Evolutionary conservation across 352 stramenopile species (phyloP).

Genomic region (Phytopythium montanum): DNA sequence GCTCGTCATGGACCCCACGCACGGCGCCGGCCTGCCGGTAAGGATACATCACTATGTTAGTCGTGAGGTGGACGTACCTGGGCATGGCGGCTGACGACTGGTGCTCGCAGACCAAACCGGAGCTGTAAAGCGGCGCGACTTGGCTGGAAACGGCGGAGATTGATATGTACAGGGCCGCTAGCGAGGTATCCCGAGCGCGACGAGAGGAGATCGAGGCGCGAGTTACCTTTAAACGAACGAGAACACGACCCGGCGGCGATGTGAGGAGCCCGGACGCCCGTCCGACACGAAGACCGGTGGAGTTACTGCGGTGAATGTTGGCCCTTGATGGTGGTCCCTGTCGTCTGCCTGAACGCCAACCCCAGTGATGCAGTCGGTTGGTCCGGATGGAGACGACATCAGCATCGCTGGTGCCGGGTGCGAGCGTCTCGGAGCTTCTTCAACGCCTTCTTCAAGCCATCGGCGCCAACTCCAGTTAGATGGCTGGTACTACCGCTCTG

Average conservation of each 20-base stretch:
- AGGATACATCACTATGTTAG: not conserved
- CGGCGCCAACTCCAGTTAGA: not conserved
- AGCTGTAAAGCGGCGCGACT: slow-evolving; percentile 15
- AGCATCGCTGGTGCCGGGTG: not conserved
- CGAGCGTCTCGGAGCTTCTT: not conserved
- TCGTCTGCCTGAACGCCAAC: not conserved
- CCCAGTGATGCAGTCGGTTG: not conserved
- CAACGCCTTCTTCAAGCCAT: not conserved
- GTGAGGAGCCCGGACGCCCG: slow-evolving; percentile 4
- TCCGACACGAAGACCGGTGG: not conserved
- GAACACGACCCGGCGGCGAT: slow-evolving; percentile 20
- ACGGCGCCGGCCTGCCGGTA: slow-evolving; percentile 68
- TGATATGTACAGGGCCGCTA: slow-evolving; percentile 13
- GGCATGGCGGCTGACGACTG: slow-evolving; percentile 7
- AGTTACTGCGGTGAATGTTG: not conserved
- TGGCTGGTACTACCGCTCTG: not conserved
- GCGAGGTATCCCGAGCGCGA: not conserved
- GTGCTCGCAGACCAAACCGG: slow-evolving; percentile 15
- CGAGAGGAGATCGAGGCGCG: not conserved
- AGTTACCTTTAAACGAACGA: slow-evolving; percentile 23
- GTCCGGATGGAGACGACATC: not conserved
- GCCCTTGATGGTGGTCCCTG: not conserved
- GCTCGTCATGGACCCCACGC: slow-evolving; percentile 77
- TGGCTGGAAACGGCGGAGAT: slow-evolving; percentile 6
- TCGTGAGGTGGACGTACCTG: not conserved